Base-by-base conservation (phyloP, 2,329 filamentous ascomycete species). In the Cadophora malorum region DNA sequence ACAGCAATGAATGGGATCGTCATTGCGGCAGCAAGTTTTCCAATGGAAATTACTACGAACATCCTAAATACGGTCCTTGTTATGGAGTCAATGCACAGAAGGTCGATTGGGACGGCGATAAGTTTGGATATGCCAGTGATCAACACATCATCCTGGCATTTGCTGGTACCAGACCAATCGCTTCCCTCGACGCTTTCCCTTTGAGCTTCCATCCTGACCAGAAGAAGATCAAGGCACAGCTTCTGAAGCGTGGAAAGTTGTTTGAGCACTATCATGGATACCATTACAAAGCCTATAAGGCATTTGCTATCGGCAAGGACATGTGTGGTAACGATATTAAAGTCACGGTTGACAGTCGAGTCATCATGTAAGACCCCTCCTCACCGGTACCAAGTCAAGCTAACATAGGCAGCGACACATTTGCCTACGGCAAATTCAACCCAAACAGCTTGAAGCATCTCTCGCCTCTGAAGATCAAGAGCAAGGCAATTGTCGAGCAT, bases 91-190 rank as follows among this genome's bases (percentile, higher is more conserved):
- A 77, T 6, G 80, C 78, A 67, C 77, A 80, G 60, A 79, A 81
- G 38, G 79, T 86, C 60, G 83, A 85, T 56, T 85, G 82, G 75
- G 79, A 84, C 65, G 84, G 84, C 25, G 79, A 79, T 64, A 77
- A 74, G 1, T 84, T 86, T 71, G 83, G 84, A 10, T 80, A 81
- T 66, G 73, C 75, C 9, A 69, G 74, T 6, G 71, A 79, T 33
- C 71, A 69, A 12, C 78, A 82, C 63, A 69, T 76, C 33, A 80
- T 85, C 45, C 69, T 75, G 9, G 74, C 78, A 21, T 86, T 84
- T 66, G 70, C 76, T 19, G 84, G 83, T 19, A 82, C 81, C 14
- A 79, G 78, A 50, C 78, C 79, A 64, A 84, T 86, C 68, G 78
- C 78, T 0, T 75, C 79, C 0, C 78, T 86, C 5, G 74, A 80